These are phyloP conservation scores for Triticum monococcum DNA, from an alignment of 176 grass and related monocot species.

Conservation along the genomic window DNA sequence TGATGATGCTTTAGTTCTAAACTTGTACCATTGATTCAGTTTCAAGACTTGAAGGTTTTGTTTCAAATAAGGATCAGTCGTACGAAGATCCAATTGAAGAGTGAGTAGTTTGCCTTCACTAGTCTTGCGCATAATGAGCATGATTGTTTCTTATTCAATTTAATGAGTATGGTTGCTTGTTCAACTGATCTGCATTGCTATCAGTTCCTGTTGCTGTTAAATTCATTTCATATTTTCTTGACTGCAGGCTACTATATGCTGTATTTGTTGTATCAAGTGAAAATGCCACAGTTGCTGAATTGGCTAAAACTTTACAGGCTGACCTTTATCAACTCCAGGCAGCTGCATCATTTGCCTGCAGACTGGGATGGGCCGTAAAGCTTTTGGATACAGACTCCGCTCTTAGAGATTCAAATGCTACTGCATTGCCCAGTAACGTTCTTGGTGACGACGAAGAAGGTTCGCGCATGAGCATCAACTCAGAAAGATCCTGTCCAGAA, in stretches of 20 bases:
- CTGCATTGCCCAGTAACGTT: conserved; percentile 47
- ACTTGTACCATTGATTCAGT: conserved; percentile 53
- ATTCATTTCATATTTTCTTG: conserved; percentile 32
- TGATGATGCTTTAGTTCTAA: conserved; percentile 22
- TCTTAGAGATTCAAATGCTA: conserved; percentile 60
- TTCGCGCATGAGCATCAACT: conserved; percentile 54
- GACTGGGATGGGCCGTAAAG: conserved; percentile 87
- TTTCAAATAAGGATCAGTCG: conserved; percentile 96
- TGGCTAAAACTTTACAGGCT: conserved; percentile 91
- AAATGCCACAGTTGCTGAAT: conserved; percentile 92
- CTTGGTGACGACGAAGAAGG: conserved; percentile 67
- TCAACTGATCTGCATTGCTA: not conserved
- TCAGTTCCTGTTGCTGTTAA: conserved; percentile 25
- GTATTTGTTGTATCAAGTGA: conserved; percentile 99
- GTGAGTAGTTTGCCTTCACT: conserved; percentile 50
- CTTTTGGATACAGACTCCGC: conserved; percentile 74
- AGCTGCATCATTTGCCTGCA: conserved; percentile 91
- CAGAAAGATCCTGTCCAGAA: conserved; percentile 65
- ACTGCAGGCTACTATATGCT: conserved; percentile 85
- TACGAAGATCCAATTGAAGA: conserved; percentile 99
- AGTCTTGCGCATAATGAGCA: not conserved
- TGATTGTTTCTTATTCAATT: not conserved
- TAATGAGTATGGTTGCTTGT: not conserved
- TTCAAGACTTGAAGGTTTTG: conserved; percentile 99
- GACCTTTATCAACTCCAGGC: conserved; percentile 91